Evolutionary conservation across 179 eudicot species (phyloP), one percentile per base, ranked within the genome.

Genomic region (Carnegiea gigantea): DNA sequence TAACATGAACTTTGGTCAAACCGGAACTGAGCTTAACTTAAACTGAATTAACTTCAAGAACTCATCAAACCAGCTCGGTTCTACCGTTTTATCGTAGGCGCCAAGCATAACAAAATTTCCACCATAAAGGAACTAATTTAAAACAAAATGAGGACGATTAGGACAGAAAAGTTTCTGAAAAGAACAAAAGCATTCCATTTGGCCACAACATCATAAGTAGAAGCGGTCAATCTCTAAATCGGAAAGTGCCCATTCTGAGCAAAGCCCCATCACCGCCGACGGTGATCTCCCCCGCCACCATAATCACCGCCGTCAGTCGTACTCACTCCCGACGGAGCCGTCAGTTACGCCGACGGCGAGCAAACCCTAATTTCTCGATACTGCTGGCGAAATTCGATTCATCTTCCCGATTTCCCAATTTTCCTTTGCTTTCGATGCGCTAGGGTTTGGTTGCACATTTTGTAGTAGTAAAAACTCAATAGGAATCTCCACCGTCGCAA

Each of bases 221-320:
- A 70, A 70, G n/a, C 46, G 23, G 46, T 30, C 73, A 70, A 36
- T 70, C 46, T 70, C 73, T 70, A 70, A 44, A 70, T 70, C 73
- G 73, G 73, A 70, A 70, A 70, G 9, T 57, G 6, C 26, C 26
- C 68, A 14, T 8, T 67, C 71, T 3, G 71, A 67, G 18, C 33
- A 8, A 67, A 67, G 26, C 1, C 71, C 71, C 18, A 4, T 36
- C 71, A 28, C 71, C 71, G 40, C 71, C 71, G 71, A 18, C 38
- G 71, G 9, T 2, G 36, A 33, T 33, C 36, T 33, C 36, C 3
- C 36, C 36, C 36, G 36, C 36, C 36, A 33, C 18, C 71, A 12
- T 28, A 17, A 4, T 36, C 71, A 67, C 71, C 71, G 71, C 71
- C 71, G 71, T 38, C 38, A 36, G 9, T 30, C 17, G 11, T 30